These are phyloP conservation scores for Spizellomyces punctatus DNA, from an alignment of 192 early-diverging fungal species.

Conservation along the genomic window DNA sequence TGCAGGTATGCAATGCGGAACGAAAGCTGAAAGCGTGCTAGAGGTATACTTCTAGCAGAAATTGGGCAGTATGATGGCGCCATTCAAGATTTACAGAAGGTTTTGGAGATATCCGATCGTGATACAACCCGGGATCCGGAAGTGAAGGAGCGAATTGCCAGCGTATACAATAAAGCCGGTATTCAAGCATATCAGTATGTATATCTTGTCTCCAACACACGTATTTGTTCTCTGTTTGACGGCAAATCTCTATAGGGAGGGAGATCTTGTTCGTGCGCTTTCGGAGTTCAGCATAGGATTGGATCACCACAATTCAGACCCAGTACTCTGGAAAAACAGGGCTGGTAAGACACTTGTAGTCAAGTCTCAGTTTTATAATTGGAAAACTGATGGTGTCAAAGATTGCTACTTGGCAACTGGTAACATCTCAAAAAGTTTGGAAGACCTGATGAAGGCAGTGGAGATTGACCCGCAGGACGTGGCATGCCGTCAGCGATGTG, in stretches of 20 bases:
- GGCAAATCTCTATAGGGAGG: constrained; percentile 3
- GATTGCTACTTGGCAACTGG: constrained; percentile 31
- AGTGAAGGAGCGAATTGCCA: constrained; percentile 40
- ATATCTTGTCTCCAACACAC: neutral
- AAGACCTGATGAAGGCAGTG: constrained; percentile 19
- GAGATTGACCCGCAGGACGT: constrained; percentile 32
- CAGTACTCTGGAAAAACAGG: constrained; percentile 45
- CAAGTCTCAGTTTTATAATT: neutral
- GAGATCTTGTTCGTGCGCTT: constrained; percentile 20
- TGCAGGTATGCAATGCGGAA: neutral
- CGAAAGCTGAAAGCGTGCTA: neutral
- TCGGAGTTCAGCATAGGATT: constrained; percentile 36
- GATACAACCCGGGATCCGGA: constrained; percentile 40
- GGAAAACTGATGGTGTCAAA: constrained; percentile 1
- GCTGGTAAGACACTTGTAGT: constrained; percentile 30
- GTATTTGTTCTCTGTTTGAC: too few species aligned
- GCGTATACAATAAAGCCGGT: constrained; percentile 49
- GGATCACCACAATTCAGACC: constrained; percentile 30
- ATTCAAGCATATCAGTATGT: constrained; percentile 38
- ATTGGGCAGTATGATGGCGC: constrained; percentile 48
- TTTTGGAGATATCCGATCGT: constrained; percentile 23
- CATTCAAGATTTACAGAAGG: constrained; percentile 44
- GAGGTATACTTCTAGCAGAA: constrained; percentile 49
- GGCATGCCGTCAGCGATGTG: constrained; percentile 31
- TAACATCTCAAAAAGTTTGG: constrained; percentile 15